phyloP scores from a whole-genome alignment of 2,329 filamentous ascomycete species.

The Fusarium sp. region DNA sequence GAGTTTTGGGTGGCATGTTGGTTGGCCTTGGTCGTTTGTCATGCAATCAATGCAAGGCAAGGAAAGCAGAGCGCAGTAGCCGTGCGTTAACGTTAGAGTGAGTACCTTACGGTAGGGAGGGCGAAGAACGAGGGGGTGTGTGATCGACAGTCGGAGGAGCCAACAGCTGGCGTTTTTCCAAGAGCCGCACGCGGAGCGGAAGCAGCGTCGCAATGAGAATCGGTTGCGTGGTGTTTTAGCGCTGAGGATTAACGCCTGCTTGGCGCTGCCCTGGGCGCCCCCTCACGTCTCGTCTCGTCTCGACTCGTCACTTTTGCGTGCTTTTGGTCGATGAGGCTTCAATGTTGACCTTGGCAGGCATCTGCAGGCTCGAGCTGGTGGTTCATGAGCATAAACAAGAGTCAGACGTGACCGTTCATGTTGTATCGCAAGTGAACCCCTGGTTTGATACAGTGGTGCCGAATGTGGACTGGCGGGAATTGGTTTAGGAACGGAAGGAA shows the following conservation, averaged over 20 bases:
- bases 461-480: slow-evolving; percentile 19
- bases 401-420: slow-evolving; percentile 5
- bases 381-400: slow-evolving; percentile 1
- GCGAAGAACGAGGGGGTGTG: slow-evolving; percentile 7
- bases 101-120: slow-evolving; percentile 18
- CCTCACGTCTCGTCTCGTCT: not conserved
- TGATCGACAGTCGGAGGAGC: slow-evolving; percentile 25
- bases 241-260: slow-evolving; percentile 9
- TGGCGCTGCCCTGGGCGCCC: slow-evolving; percentile 22
- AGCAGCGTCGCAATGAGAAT: slow-evolving; percentile 23
- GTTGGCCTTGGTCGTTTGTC: not conserved
- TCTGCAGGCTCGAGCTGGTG: not conserved
- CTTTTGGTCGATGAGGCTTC: not conserved
- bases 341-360: not conserved
- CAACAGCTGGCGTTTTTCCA: slow-evolving; percentile 24
- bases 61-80: slow-evolving; percentile 1
- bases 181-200: slow-evolving; percentile 20
- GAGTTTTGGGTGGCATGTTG: slow-evolving; percentile 43
- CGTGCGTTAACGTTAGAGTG: slow-evolving; percentile 6
- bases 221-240: slow-evolving; percentile 1
- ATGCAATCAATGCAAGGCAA: not conserved
- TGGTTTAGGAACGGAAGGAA: slow-evolving; percentile 22
- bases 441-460: slow-evolving; percentile 22
- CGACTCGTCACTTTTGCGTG: not conserved
- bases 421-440: slow-evolving; percentile 20